Conservation (phyloP, 2,329 filamentous ascomycete genomes). For the Ophiostoma tasmaniense region DNA sequence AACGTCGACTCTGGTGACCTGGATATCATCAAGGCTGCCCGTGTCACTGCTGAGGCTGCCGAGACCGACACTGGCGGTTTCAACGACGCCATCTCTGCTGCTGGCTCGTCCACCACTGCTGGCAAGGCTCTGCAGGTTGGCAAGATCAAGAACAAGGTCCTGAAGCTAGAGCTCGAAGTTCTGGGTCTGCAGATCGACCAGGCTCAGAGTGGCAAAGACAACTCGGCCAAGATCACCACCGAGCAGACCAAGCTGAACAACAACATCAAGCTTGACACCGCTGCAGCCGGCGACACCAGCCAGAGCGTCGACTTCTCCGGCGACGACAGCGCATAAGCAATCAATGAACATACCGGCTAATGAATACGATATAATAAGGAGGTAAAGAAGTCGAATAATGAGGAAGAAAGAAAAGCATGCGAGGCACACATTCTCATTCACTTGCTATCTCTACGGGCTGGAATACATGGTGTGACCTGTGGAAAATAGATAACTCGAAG, state of each 20-base stretch:
- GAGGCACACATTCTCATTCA: not conserved
- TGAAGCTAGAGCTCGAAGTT: slow-evolving; percentile 47
- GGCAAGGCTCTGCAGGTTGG: slow-evolving; percentile 41
- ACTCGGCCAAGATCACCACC: slow-evolving; percentile 34
- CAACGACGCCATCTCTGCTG: slow-evolving; percentile 44
- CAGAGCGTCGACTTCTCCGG: slow-evolving; percentile 31
- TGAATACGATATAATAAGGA: not conserved
- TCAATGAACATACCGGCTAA: not conserved
- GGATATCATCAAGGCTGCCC: slow-evolving; percentile 42
- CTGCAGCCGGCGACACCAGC: slow-evolving; percentile 29
- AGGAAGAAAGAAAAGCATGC: not conserved
- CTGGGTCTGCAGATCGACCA: slow-evolving; percentile 42
- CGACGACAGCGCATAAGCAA: slow-evolving; percentile 14
- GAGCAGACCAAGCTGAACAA: slow-evolving; percentile 45
- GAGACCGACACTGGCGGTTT: slow-evolving; percentile 43
- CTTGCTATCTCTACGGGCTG: slow-evolving; percentile 2
- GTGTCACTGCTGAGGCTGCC: slow-evolving; percentile 43
- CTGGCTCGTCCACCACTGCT: slow-evolving; percentile 32
- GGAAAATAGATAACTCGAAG: not conserved
- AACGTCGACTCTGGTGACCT: slow-evolving; percentile 40
- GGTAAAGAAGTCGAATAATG: not conserved
- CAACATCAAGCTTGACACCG: slow-evolving; percentile 37
- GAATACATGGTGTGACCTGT: not conserved
- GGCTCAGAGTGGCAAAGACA: slow-evolving; percentile 38
- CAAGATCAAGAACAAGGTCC: slow-evolving; percentile 54